phyloP scores from a whole-genome alignment of 1,139 yeast species.

The Lodderomyces parapsilosis region DNA sequence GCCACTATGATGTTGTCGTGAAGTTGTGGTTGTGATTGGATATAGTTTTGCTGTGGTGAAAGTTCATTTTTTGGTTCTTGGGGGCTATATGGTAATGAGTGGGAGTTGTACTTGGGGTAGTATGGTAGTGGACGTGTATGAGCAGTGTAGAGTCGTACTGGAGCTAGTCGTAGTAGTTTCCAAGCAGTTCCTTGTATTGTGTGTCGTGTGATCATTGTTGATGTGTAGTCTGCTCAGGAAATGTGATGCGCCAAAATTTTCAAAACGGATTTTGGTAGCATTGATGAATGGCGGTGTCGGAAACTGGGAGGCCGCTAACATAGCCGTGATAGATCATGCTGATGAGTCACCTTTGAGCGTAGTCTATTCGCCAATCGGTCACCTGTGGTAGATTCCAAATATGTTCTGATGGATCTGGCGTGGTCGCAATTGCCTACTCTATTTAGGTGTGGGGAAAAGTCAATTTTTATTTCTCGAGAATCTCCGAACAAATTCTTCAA shows the following conservation, averaged over 20 bases:
- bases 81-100: neutral
- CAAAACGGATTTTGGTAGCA: neutral
- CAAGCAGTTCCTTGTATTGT: neutral
- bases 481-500: neutral
- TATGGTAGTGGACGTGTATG: slow-evolving; percentile 12
- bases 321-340: no score
- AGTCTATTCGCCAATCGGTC: neutral
- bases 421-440: neutral
- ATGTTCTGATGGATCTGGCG: neutral
- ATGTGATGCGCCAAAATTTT: neutral
- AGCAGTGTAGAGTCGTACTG: slow-evolving; percentile 1
- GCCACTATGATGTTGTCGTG: slow-evolving; percentile 74
- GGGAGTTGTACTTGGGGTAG: slow-evolving; percentile 9
- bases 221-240: neutral
- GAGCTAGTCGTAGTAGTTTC: slow-evolving; percentile 1
- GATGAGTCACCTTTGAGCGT: no score
- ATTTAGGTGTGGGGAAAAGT: neutral
- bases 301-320: no score
- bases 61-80: slow-evolving; percentile 9
- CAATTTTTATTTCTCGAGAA: neutral
- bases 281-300: neutral
- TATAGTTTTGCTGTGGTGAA: slow-evolving; percentile 12
- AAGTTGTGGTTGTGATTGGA: slow-evolving; percentile 45
- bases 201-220: neutral
- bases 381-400: neutral